Conservation (phyloP, 139 green algal species). For the Chlorella vulgaris region DNA sequence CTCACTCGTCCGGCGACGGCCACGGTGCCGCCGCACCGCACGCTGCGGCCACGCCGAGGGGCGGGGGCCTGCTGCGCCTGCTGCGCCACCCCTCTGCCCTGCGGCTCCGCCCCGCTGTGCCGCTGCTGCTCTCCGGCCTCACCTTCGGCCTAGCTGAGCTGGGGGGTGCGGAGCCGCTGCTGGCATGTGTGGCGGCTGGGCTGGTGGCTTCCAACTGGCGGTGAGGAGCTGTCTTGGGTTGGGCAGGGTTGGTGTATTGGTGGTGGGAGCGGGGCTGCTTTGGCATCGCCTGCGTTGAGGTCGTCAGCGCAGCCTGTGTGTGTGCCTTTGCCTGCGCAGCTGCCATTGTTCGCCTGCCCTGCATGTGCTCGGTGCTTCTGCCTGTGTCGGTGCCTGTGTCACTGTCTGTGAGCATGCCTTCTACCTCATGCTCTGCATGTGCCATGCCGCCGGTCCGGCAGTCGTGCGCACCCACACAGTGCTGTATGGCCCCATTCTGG, state of each 20-base stretch:
- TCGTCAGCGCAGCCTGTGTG: no score
- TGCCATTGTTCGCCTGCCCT: no score
- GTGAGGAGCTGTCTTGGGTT: conserved; percentile 28
- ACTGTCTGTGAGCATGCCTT: no score
- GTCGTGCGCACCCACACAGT: no score
- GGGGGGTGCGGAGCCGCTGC: conserved; percentile 79
- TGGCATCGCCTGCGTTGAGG: not conserved
- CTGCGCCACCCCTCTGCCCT: conserved; percentile 7
- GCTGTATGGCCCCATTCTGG: no score
- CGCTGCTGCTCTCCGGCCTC: conserved; percentile 8
- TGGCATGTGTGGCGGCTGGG: conserved; percentile 84
- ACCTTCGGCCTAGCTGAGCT: conserved; percentile 56
- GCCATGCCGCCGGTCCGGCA: no score
- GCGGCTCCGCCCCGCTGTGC: conserved; percentile 16
- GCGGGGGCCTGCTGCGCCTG: not conserved
- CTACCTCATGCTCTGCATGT: no score
- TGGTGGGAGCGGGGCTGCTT: not conserved
- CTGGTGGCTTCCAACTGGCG: conserved; percentile 70
- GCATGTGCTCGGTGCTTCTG: no score
- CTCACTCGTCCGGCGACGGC: not conserved
- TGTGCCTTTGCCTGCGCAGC: no score
- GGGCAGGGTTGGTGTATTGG: not conserved
- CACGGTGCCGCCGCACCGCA: not conserved
- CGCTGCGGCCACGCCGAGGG: not conserved
- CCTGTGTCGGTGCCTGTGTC: no score